phyloP scores from a whole-genome alignment of 352 stramenopile genomes.

The Phytopythium vexans region DNA sequence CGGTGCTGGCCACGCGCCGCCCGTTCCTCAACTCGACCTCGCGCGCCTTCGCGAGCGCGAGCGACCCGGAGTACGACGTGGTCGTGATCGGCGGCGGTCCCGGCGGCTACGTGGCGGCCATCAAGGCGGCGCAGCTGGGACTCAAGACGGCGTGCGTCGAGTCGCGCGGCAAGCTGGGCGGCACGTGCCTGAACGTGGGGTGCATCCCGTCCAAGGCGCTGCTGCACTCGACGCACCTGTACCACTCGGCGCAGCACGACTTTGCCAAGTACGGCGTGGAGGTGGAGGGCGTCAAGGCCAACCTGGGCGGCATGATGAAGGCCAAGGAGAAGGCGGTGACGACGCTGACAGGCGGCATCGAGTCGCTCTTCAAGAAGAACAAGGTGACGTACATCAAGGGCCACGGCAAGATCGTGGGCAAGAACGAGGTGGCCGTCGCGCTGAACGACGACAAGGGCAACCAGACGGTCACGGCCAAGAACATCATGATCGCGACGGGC shows the following conservation, averaged over 20 bases:
- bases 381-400: conserved; percentile 98
- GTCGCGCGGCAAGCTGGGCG: conserved; percentile 93
- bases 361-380: conserved; percentile 99
- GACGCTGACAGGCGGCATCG: conserved; percentile 95
- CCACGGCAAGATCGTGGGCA: conserved; percentile 90
- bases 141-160: conserved; percentile 99
- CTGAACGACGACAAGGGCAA: conserved; percentile 89
- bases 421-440: conserved; percentile 91
- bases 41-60: conserved; percentile 47
- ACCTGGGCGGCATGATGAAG: conserved; percentile 96
- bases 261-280: conserved; percentile 96
- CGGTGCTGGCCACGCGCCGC: conserved; percentile 17
- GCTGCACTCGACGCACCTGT: conserved; percentile 95
- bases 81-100: conserved; percentile 95
- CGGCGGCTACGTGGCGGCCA: conserved; percentile 98
- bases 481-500: conserved; percentile 94
- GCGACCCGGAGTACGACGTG: conserved; percentile 67
- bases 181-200: conserved; percentile 98
- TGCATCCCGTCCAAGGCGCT: conserved; percentile 99
- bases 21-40: conserved; percentile 12
- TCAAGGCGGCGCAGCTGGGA: conserved; percentile 97
- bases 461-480: conserved; percentile 95
- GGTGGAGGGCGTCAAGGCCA: conserved; percentile 86
- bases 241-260: conserved; percentile 95
- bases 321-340: conserved; percentile 95